A percentile compares a stretch with the other conserved stretches of the same genome.
These are phyloP conservation scores for Kodamaea hsintzibuensis DNA, from an alignment of 805 yeast species.

Conservation along the genomic window DNA sequence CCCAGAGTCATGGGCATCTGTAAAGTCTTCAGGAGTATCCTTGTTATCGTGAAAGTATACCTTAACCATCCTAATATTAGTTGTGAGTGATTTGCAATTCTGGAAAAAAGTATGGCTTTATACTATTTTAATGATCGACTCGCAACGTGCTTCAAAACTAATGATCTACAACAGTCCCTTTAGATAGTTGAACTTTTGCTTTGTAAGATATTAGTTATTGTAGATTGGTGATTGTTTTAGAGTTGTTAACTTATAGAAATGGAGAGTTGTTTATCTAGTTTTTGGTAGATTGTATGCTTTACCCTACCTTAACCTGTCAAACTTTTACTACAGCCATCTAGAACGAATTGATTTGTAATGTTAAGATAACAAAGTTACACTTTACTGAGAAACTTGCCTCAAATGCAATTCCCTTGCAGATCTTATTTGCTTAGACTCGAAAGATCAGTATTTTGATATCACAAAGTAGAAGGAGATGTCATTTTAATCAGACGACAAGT, in stretches of 20 bases:
- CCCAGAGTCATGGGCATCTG: constrained; percentile 76
- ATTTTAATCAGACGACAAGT: background rate
- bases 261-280: too few species aligned
- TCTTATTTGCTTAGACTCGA: background rate
- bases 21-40: constrained; percentile 54
- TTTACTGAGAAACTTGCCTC: background rate
- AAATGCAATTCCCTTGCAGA: background rate
- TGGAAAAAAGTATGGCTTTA: constrained; percentile 1
- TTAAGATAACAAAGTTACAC: too few species aligned
- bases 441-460: background rate
- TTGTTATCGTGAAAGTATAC: constrained; percentile 68
- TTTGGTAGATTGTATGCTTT: too few species aligned
- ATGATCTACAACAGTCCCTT: background rate
- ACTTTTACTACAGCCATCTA: too few species aligned
- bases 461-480: background rate
- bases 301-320: too few species aligned
- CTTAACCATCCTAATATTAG: constrained; percentile 27
- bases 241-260: too few species aligned
- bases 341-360: too few species aligned
- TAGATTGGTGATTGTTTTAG: too few species aligned
- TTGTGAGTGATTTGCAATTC: background rate
- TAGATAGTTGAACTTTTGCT: background rate
- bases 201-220: too few species aligned
- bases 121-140: background rate
- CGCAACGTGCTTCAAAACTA: constrained; percentile 4